Base-by-base conservation (phyloP, 768 basidiomycete genomes). In the Suillus lakei region DNA sequence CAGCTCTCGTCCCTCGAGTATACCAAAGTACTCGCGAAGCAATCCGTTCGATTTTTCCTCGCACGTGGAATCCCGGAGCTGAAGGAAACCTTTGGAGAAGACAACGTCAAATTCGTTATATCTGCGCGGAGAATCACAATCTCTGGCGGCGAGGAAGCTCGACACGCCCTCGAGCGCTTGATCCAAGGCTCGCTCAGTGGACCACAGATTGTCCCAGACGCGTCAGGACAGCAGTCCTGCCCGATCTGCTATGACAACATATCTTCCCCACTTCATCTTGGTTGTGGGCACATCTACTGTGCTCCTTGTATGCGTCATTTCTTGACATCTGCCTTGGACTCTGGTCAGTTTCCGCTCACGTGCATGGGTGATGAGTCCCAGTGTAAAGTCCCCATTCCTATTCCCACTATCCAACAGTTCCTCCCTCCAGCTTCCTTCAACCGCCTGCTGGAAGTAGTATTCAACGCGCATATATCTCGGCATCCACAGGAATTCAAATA, bases 261-360 rank as follows among this genome's bases (percentile, higher is more conserved):
- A 15, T 82, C 12, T 70, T 80, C 23, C 85, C 88, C 1, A 69
- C 86, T 30, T 78, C 79, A 59, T 16, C 79, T 93, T 1, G 77
- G 74, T 5, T 94, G 92, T 66, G 86, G 89, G 0, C 92, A 94
- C 70, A 65, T 69, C 0, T 92, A 87, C 82, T 94, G 92, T 70
- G 81, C 83, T 21, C 71, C 80, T 0, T 94, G 92, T 66, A 70
- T 93, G 13, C 70, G 76, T 16, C 78, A 81, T 60, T 91, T 91
- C 69, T 78, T 93, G 38, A 76, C 75, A 16, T 84, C 90, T 1
- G 81, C 90, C 1, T 72, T 83, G 32, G 84, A 87, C 34, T 84
- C 80, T 58, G 84, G 83, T 38, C 77, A 78, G 5, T 89, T 93
- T 71, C 91, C 93, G 3, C 72, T 93, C 39, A 83, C 76, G 8